Percentiles rank a stretch among this genome's conserved stretches.
phyloP scores from a whole-genome alignment of 805 yeast species.

The Debaryomyces hansenii region DNA sequence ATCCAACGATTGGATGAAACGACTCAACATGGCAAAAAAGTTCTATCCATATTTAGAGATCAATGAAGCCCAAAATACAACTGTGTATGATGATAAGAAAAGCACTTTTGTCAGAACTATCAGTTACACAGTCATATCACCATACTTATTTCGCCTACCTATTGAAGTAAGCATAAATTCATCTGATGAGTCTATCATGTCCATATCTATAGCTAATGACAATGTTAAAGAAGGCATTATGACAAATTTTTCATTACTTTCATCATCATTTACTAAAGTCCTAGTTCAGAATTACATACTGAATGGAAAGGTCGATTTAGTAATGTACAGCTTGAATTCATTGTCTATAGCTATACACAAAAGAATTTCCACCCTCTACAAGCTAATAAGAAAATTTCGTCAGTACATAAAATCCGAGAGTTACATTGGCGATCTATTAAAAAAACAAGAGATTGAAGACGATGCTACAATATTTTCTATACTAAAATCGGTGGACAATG shows the following conservation, averaged over 20 bases:
- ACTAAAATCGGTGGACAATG: conserved; percentile 19
- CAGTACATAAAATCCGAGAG: conserved; percentile 12
- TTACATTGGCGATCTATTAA: conserved; percentile 5
- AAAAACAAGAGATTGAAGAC: conserved; percentile 13
- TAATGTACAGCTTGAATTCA: conserved; percentile 32
- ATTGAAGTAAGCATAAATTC: conserved; percentile 15
- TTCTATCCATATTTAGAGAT: conserved; percentile 27
- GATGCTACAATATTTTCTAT: conserved; percentile 15
- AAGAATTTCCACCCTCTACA: conserved; percentile 20
- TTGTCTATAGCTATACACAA: conserved; percentile 24
- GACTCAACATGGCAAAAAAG: conserved; percentile 22
- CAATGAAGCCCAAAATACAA: conserved; percentile 12
- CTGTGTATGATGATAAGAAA: conserved; percentile 8
- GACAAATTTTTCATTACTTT: conserved; percentile 17
- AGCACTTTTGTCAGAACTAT: conserved; percentile 12
- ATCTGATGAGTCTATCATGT: conserved; percentile 10
- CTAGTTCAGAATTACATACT: conserved; percentile 25
- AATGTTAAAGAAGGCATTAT: conserved; percentile 3
- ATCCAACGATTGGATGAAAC: conserved; percentile 29
- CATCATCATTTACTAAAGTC: conserved; percentile 19
- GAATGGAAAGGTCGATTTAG: conserved; percentile 23
- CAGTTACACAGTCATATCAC: conserved; percentile 15
- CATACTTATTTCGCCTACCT: conserved; percentile 21
- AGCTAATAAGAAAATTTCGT: conserved; percentile 19
- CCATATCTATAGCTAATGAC: conserved; percentile 2